phyloP scores from a whole-genome alignment of 352 stramenopile species.

The Pelagophyceae sp. region DNA sequence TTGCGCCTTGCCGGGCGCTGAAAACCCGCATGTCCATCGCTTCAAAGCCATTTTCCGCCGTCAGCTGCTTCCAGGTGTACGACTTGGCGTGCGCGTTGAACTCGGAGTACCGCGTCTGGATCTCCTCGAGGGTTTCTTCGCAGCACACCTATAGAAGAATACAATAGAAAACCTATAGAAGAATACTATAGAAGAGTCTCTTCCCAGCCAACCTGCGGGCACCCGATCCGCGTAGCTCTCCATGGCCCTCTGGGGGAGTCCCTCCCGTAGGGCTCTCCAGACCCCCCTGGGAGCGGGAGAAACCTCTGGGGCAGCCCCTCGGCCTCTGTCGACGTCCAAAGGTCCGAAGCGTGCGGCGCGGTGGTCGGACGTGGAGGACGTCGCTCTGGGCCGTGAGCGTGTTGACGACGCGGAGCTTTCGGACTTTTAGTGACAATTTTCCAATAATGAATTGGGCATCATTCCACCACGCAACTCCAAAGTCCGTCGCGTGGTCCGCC shows the following conservation, averaged over 20 bases:
- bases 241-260: too few relatives aligned
- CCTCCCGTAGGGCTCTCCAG: too few relatives aligned
- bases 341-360: too few relatives aligned
- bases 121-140: constrained; percentile 73
- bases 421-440: constrained; percentile 38
- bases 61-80: constrained; percentile 79
- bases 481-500: constrained; percentile 57
- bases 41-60: constrained; percentile 71
- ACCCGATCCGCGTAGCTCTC: too few relatives aligned
- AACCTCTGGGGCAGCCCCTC: too few relatives aligned
- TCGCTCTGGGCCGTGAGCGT: constrained; percentile 72
- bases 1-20: too few relatives aligned
- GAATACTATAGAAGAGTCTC: too few relatives aligned
- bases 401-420: constrained; percentile 74
- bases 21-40: constrained; percentile 69
- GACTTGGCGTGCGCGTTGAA: constrained; percentile 74
- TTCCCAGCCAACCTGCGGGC: too few relatives aligned
- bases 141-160: too few relatives aligned
- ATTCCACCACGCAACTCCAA: constrained; percentile 66
- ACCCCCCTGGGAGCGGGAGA: too few relatives aligned
- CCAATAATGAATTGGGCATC: constrained; percentile 45
- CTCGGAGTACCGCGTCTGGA: constrained; percentile 64
- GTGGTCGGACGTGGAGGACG: constrained; percentile 59
- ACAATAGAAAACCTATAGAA: too few relatives aligned
- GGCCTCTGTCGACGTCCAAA: too few relatives aligned